Evolutionary conservation across 441 rosid genomes (phyloP), one percentile per base, ranked within the genome.

Genomic region (Hura crepitans): DNA sequence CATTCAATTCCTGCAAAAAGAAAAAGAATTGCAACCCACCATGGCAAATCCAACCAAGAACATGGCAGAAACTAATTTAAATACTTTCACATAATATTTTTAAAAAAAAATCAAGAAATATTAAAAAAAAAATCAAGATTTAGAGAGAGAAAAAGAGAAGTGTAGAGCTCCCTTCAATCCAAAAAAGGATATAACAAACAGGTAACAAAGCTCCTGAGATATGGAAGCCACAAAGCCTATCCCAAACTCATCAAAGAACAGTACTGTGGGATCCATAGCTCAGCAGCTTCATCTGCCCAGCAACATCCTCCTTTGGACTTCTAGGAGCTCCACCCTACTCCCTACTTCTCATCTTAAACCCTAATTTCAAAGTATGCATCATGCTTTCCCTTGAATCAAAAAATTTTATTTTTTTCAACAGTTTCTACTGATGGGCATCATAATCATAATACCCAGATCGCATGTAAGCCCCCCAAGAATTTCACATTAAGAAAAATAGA

Each of bases 121-220:
- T 18, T 18, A 15, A 17, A 47, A 47, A 47, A 58, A 37, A 37
- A 37, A 9, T 10, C 12, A 23, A 30, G 12, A 46, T 35, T 13
- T 53, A 14, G 10, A 23, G 51, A 31, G 22, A 68, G 70, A 14
- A 25, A 6, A 25, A 11, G 20, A 6, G 1, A 57, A n/a, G 58
- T 59, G 81, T 80, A 82, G 92, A 87, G 88, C 89, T 87, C 92
- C 89, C 89, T 87, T 85, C 89, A 87, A 84, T 87, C 92, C 92
- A 87, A 87, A 84, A 25, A 75, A 85, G 79, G 84, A 75, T 78
- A 75, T 25, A 72, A 76, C 79, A 11, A 0, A 0, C 0, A 70
- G 83, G 80, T 23, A 68, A 74, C 71, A 70, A 55, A 84, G 88
- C 92, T 85, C 89, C 88, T 64, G 81, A 77, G 79, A 78, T 85